Evolutionary conservation across 257 asterid species (phyloP), one percentile per base, ranked within the genome.

Genomic region (Solanum neorickii): DNA sequence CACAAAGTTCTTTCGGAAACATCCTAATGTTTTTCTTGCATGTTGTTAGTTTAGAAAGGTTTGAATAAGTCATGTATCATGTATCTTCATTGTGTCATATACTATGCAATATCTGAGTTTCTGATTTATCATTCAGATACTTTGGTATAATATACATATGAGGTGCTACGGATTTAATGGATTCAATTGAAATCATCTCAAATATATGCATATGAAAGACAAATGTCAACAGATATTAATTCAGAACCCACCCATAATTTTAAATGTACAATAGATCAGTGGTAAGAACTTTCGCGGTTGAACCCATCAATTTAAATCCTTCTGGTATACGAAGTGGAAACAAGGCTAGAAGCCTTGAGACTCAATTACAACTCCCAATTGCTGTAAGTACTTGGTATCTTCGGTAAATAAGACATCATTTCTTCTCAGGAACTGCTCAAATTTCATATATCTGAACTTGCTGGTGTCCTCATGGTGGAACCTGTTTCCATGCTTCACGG

Each of bases 401-500:
- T 44, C 33, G 10, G 29, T 47, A 47, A 47, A 82, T 29, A 47
- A n/a, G 37, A 82, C 85, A 0, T 82, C 7, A 82, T 18, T 82
- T 82, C 66, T 27, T 27, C 37, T 27, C 13, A n/a, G 83, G 83
- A 77, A 44, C 62, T 77, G 39, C 52, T 23, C 42, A 5, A 27
- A 37, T 74, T 74, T 21, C 31, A 44, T 21, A 1, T 47, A 46
- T 16, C 3, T 78, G 2, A 78, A 47, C 84, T 78, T 18, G 44
- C 44, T 1, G 46, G 69, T 80, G 42, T 62, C 65, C 49, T 89
- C 88, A 90, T 35, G 86, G 86, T 74, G 75, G 90, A 72, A 78
- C 90, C 62, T 87, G 90, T 80, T 87, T 86, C 99, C 97, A 92
- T 33, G 93, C 89, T 86, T 93, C 96, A 44, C 94, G 86, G 41